phyloP scores from a whole-genome alignment of 1,139 yeast genomes.

The Sugiyamaella sp. region DNA sequence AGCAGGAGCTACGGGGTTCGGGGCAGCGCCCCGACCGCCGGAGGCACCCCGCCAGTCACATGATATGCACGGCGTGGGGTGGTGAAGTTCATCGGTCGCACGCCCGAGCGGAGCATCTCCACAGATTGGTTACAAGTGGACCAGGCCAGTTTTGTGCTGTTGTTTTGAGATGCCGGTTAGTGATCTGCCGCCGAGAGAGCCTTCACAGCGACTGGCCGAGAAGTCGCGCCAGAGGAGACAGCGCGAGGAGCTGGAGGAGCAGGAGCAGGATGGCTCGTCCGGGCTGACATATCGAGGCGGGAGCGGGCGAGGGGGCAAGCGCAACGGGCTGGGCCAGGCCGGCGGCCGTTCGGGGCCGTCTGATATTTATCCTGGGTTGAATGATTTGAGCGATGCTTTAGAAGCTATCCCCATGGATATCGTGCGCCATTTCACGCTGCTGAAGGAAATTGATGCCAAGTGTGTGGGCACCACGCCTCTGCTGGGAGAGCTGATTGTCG shows the following conservation, averaged over 20 bases:
- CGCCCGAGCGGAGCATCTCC: no score
- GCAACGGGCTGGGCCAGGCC: neutral
- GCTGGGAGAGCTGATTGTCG: constrained; percentile 59
- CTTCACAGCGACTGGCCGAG: constrained; percentile 20
- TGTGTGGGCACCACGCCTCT: constrained; percentile 76
- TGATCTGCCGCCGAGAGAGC: constrained; percentile 20
- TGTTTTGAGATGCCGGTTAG: constrained; percentile 3
- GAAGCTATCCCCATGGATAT: constrained; percentile 89
- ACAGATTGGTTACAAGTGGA: neutral
- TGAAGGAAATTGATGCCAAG: constrained; percentile 94
- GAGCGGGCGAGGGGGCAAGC: neutral
- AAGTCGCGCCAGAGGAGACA: constrained; percentile 16
- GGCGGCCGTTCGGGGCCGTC: constrained; percentile 8
- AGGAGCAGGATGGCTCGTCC: constrained; percentile 2
- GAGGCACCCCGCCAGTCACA: no score
- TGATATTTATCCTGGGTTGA: constrained; percentile 72
- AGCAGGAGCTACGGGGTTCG: no score
- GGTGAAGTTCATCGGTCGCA: no score
- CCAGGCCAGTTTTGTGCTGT: neutral
- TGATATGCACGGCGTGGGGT: no score
- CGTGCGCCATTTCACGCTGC: constrained; percentile 79
- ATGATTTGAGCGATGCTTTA: constrained; percentile 87
- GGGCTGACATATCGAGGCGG: constrained; percentile 1
- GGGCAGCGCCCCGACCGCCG: no score
- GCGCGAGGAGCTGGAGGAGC: constrained; percentile 9